A percentile compares a stretch with the other conserved stretches of the same genome.
These are phyloP conservation scores for Adansonia digitata DNA, from an alignment of 345 rosid species.

Conservation along the genomic window DNA sequence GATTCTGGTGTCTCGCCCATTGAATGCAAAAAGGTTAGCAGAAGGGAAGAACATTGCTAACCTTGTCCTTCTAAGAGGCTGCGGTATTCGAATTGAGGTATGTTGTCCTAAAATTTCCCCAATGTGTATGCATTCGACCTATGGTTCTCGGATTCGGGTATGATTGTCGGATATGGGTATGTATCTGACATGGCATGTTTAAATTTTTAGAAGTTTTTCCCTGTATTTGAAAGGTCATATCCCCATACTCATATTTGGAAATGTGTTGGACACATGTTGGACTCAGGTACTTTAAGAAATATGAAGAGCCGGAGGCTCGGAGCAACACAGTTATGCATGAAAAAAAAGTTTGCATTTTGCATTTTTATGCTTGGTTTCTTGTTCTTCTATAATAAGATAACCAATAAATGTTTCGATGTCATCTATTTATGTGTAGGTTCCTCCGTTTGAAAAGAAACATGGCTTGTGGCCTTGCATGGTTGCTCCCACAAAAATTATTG, in stretches of 20 bases:
- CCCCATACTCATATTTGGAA: too few relatives aligned
- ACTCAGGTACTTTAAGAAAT: too few relatives aligned
- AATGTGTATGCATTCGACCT: neutral
- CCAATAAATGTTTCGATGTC: neutral
- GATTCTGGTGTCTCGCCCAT: conserved; percentile 65
- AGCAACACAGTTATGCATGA: neutral
- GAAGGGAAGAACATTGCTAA: conserved; percentile 87
- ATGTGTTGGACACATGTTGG: too few relatives aligned
- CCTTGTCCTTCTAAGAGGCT: conserved; percentile 83
- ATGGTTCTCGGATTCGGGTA: too few relatives aligned
- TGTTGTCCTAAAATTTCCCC: conserved; percentile 7
- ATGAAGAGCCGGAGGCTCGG: too few relatives aligned
- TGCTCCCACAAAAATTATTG: conserved; percentile 95
- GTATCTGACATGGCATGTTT: too few relatives aligned
- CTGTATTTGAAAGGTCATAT: too few relatives aligned
- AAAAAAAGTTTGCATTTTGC: neutral
- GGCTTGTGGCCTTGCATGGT: conserved; percentile 96
- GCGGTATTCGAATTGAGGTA: conserved; percentile 96
- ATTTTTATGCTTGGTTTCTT: neutral
- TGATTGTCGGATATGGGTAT: too few relatives aligned
- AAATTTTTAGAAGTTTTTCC: too few relatives aligned
- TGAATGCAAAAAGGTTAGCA: conserved; percentile 62
- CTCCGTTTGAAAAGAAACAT: conserved; percentile 67
- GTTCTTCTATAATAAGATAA: neutral
- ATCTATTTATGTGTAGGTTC: conserved; percentile 43